Evolutionary conservation across 148 eudicot species (phyloP), one percentile per base, ranked within the genome.

Genomic region (Silene latifolia): DNA sequence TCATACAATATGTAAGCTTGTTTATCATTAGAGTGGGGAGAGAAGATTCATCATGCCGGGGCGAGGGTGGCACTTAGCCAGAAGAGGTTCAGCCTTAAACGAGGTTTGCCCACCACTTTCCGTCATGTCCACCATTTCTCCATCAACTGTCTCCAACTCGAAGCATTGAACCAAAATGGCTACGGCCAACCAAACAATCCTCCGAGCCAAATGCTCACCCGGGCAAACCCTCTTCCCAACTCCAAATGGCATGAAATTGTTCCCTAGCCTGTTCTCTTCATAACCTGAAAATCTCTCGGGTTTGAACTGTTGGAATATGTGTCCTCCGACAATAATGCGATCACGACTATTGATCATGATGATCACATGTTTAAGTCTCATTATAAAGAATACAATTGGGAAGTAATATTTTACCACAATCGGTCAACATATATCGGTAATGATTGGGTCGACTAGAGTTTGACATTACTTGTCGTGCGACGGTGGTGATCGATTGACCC

Each of bases 201-300:
- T 67, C 62, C 63, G 14, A 20, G 78, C 78, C 24, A 85, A 74
- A 3, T 75, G 76, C 25, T 82, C 80, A 12, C 83, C 85, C 0
- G 85, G 83, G 44, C 88, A 85, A 17, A 60, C 68, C 32, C 88
- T 58, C 65, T 77, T 82, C 5, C 88, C 88, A 1, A 72, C 18
- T 21, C 88, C 83, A 70, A 85, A 85, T 2, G 88, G 88, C 74
- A 85, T 75, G 25, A 69, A 82, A 0, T 61, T 68, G 46, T 20
- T 72, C 57, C 76, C 82, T n/a, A n/a, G n/a, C n/a, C n/a, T n/a
- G n/a, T n/a, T n/a, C n/a, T n/a, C n/a, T 10, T 74, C 61, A 18
- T 74, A 6, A 2, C 80, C 77, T 13, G 15, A 24, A 53, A 86
- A 86, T 47, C 88, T 81, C 60, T 86, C 85, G 0, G 86, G 86